Conservation (phyloP, 2,329 filamentous ascomycete genomes). For the Anisogramma anomala region DNA sequence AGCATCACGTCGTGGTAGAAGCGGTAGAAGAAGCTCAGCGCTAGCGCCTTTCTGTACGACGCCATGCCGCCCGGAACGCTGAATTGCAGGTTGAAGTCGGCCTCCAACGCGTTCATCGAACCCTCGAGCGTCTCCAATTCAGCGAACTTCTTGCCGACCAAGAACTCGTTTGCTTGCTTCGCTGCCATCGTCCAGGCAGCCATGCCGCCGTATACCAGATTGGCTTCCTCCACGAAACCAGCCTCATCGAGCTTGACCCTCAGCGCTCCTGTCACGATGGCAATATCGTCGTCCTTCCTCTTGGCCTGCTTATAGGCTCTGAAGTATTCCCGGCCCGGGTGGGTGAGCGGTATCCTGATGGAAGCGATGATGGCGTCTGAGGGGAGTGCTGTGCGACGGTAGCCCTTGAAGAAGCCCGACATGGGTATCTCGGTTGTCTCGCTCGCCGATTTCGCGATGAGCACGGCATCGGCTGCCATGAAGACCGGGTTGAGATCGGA, state of each 20-base stretch:
- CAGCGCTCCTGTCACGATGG: constrained; percentile 84
- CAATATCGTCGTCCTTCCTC: constrained; percentile 95
- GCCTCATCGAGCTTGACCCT: constrained; percentile 59
- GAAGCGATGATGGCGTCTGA: constrained; percentile 74
- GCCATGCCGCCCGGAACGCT: constrained; percentile 96
- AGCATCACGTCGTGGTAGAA: constrained; percentile 86
- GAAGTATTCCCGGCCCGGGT: constrained; percentile 68
- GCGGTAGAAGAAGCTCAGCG: constrained; percentile 89
- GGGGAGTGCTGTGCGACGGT: constrained; percentile 71
- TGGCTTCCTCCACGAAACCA: constrained; percentile 60
- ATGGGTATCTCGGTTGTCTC: constrained; percentile 79
- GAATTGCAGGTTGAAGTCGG: constrained; percentile 80
- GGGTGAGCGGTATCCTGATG: constrained; percentile 71
- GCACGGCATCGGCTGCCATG: constrained; percentile 69
- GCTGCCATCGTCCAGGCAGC: constrained; percentile 83
- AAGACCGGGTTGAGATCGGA: constrained; percentile 93
- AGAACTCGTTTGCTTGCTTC: constrained; percentile 61
- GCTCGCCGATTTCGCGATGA: constrained; percentile 67
- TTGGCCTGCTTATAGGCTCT: constrained; percentile 93
- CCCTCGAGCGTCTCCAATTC: constrained; percentile 78
- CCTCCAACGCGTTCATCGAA: constrained; percentile 76
- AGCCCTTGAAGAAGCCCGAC: constrained; percentile 84
- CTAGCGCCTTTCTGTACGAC: constrained; percentile 82
- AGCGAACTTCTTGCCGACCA: constrained; percentile 68
- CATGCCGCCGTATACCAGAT: constrained; percentile 90